phyloP scores from a whole-genome alignment of 2,329 filamentous ascomycete genomes.

The Lasiodiplodia hormozganensis region DNA sequence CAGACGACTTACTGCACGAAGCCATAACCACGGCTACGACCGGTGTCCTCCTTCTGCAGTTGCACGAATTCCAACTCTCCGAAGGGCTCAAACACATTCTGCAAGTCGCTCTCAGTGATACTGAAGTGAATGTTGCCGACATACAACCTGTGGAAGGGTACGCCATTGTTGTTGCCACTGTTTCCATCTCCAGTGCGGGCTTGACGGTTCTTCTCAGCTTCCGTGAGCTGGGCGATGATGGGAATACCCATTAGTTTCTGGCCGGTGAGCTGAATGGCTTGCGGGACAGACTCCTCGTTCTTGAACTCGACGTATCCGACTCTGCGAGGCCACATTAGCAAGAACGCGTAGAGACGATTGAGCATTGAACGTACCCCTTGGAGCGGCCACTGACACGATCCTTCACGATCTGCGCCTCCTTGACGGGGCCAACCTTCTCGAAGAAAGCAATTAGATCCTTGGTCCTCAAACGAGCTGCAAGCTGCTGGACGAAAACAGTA shows the following conservation, averaged over 20 bases:
- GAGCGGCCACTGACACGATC: conserved; percentile 95
- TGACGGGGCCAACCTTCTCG: conserved; percentile 91
- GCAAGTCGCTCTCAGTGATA: conserved; percentile 93
- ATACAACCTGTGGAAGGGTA: conserved; percentile 97
- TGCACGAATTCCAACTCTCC: conserved; percentile 98
- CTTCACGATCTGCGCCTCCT: conserved; percentile 98
- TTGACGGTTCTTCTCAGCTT: conserved; percentile 99
- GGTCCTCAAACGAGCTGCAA: conserved; percentile 89
- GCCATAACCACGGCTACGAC: conserved; percentile 91
- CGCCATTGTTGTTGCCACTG: conserved; percentile 74
- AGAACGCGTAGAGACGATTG: neutral
- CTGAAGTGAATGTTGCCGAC: conserved; percentile 99
- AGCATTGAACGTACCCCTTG: conserved; percentile 76
- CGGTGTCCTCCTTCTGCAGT: conserved; percentile 92
- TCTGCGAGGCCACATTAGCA: conserved; percentile 61
- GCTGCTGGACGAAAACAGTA: conserved; percentile 97
- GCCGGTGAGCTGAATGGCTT: conserved; percentile 96
- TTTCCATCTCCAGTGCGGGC: conserved; percentile 78
- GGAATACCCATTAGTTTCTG: conserved; percentile 98
- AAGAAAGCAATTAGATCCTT: conserved; percentile 95
- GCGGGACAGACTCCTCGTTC: conserved; percentile 88
- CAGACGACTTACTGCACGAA: conserved; percentile 87
- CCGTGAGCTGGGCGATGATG: conserved; percentile 96
- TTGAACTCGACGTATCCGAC: conserved; percentile 99
- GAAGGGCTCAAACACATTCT: conserved; percentile 97